These are phyloP conservation scores for Metroxylon sagu DNA, from an alignment of 176 grass and related monocot genomes.

Conservation along the genomic window DNA sequence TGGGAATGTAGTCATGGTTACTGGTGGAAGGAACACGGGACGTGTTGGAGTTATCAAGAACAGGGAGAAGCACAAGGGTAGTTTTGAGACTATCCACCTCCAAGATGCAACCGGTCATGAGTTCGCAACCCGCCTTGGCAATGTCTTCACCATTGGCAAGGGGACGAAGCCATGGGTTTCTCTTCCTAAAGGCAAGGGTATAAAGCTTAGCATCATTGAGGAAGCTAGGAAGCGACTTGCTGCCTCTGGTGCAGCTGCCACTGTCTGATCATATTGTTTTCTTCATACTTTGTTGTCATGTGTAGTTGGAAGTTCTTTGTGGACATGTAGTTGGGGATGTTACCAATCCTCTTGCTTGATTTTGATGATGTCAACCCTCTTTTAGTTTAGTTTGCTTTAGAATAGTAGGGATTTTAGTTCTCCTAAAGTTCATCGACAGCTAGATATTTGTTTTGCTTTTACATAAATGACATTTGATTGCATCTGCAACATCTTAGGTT, in stretches of 20 bases:
- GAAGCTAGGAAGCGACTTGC: conserved; percentile 19
- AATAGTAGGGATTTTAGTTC: no score
- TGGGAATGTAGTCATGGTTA: conserved; percentile 25
- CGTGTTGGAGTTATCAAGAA: conserved; percentile 26
- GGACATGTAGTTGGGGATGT: no score
- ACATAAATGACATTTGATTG: no score
- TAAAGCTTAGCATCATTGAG: conserved; percentile 27
- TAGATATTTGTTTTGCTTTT: no score
- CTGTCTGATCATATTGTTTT: neutral
- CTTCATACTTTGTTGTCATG: neutral
- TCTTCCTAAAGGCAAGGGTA: conserved; percentile 25
- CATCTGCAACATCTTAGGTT: no score
- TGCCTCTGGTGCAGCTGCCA: neutral
- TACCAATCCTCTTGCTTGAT: no score
- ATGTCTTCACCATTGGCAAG: conserved; percentile 22
- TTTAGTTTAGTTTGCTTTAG: no score
- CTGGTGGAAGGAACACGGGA: conserved; percentile 24
- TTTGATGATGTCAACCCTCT: no score
- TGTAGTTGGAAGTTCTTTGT: no score
- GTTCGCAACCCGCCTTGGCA: conserved; percentile 23
- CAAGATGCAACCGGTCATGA: conserved; percentile 26
- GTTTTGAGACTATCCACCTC: conserved; percentile 23
- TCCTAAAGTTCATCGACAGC: no score
- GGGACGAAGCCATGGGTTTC: conserved; percentile 22
- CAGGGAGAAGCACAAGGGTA: conserved; percentile 25